These are phyloP conservation scores for Chlamydomonas reinhardtii DNA, from an alignment of 163 green algal species.

Conservation along the genomic window DNA sequence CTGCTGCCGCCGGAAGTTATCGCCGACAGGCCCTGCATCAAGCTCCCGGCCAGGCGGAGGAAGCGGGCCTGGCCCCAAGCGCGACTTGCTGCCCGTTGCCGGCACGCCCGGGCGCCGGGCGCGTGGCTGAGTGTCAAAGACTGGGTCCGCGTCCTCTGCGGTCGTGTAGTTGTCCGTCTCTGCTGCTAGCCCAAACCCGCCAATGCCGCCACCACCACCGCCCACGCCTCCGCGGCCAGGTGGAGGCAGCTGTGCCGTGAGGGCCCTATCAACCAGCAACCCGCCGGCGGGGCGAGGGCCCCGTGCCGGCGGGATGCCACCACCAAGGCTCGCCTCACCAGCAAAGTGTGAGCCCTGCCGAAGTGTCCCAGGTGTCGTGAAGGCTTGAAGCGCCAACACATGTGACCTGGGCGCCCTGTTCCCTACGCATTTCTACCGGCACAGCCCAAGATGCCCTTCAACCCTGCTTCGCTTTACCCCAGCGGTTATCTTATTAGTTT, in stretches of 20 bases:
- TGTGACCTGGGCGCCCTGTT: too few relatives aligned
- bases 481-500: too few relatives aligned
- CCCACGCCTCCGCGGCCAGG: not conserved
- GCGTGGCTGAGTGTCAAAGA: not conserved
- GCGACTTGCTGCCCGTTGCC: not conserved
- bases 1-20: conserved; percentile 21
- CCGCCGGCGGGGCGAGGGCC: not conserved
- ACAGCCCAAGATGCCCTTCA: too few relatives aligned
- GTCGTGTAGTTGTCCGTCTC: conserved; percentile 7
- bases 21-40: not conserved
- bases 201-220: not conserved
- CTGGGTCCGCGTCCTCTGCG: conserved; percentile 19
- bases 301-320: conserved; percentile 12
- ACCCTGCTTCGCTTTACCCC: too few relatives aligned
- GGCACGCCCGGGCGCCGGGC: not conserved
- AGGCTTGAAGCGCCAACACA: too few relatives aligned
- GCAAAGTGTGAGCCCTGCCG: too few relatives aligned
- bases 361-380: too few relatives aligned
- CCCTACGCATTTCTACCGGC: too few relatives aligned
- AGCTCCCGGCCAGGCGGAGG: not conserved
- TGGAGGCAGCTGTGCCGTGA: not conserved
- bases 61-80: not conserved
- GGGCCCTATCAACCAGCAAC: not conserved
- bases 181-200: conserved; percentile 5
- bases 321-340: conserved; percentile 23